phyloP scores from a whole-genome alignment of 1,284 basidiomycete genomes.

The Apiotrichum gamsii region DNA sequence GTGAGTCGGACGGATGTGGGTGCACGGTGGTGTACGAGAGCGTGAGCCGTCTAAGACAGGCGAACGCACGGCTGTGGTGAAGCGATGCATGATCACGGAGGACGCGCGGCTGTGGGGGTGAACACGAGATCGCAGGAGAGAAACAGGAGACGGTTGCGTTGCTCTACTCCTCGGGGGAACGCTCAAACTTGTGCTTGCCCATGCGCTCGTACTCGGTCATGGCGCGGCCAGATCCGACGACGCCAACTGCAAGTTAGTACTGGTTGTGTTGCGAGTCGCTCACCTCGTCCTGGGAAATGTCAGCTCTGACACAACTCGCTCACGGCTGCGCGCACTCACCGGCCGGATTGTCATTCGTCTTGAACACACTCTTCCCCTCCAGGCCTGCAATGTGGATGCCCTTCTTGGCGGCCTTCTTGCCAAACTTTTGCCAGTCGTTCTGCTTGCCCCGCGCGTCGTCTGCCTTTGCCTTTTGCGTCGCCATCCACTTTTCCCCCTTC shows the following conservation, averaged over 20 bases:
- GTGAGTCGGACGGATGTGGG: too few relatives aligned
- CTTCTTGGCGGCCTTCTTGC: constrained; percentile 93
- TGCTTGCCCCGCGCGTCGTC: constrained; percentile 86
- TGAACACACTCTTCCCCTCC: constrained; percentile 87
- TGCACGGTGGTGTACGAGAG: too few relatives aligned
- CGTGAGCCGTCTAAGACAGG: too few relatives aligned
- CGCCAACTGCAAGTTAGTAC: constrained; percentile 58
- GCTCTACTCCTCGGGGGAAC: constrained; percentile 64
- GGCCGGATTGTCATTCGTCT: constrained; percentile 87
- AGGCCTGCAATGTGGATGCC: constrained; percentile 75
- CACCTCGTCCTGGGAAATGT: constrained; percentile 20
- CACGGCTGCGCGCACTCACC: constrained; percentile 68
- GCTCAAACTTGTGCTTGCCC: constrained; percentile 74
- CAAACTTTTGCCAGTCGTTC: constrained; percentile 93
- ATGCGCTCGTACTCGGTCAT: constrained; percentile 71
- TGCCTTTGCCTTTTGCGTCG: constrained; percentile 75
- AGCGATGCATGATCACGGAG: too few relatives aligned
- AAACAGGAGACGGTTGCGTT: too few relatives aligned
- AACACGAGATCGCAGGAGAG: too few relatives aligned
- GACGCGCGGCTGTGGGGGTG: too few relatives aligned
- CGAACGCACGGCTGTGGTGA: too few relatives aligned
- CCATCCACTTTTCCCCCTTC: constrained; percentile 93
- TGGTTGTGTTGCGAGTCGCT: background rate
- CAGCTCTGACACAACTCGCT: too few relatives aligned
- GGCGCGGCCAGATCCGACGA: constrained; percentile 86